These are phyloP conservation scores for Rhodotorula toruloides DNA, from an alignment of 768 basidiomycete species.

Conservation along the genomic window DNA sequence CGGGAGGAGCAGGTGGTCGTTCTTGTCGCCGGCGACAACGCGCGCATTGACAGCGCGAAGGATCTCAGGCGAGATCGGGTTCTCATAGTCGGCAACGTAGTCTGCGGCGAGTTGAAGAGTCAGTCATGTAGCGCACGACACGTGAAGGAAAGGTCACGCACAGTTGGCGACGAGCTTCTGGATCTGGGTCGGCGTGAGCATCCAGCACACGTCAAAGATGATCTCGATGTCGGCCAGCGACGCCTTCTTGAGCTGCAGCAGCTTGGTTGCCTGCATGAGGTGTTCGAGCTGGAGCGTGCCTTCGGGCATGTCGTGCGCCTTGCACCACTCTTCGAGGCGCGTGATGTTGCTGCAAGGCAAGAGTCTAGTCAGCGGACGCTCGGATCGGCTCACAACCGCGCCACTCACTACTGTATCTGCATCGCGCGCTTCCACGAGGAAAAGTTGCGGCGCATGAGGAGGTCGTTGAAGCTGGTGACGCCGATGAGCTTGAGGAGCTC, in stretches of 20 bases:
- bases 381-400: background rate
- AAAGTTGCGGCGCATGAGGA: conserved; percentile 97
- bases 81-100: conserved; percentile 99
- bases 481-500: conserved; percentile 93
- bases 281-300: conserved; percentile 95
- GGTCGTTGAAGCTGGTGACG: conserved; percentile 94
- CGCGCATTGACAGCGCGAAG: conserved; percentile 91
- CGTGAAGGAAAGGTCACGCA: background rate
- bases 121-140: background rate
- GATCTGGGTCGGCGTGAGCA: conserved; percentile 97
- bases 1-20: conserved; percentile 89
- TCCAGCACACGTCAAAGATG: conserved; percentile 98
- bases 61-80: conserved; percentile 95
- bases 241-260: conserved; percentile 95
- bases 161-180: conserved; percentile 85
- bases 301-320: conserved; percentile 99
- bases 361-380: background rate
- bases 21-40: conserved; percentile 91
- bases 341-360: conserved; percentile 38
- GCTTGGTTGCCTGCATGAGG: conserved; percentile 98
- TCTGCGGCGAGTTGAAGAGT: conserved; percentile 44
- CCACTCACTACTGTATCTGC: conserved; percentile 83
- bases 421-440: conserved; percentile 99
- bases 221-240: conserved; percentile 95
- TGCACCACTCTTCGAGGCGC: conserved; percentile 97